phyloP scores from a whole-genome alignment of 768 basidiomycete species.

The Rickenella mellea region DNA sequence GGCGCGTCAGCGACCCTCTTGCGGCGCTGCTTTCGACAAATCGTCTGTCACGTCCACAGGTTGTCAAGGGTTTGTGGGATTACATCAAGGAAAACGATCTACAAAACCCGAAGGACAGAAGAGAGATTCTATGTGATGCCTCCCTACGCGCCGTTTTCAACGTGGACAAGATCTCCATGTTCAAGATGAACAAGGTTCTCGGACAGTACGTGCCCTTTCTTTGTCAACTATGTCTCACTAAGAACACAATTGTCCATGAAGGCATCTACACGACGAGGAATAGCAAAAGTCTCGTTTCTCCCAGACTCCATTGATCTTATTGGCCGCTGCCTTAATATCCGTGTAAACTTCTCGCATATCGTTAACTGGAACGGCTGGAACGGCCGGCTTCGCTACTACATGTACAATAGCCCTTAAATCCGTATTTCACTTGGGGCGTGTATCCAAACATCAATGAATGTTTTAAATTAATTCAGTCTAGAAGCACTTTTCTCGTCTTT shows the following conservation, averaged over 20 bases:
- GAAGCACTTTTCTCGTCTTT: too few relatives aligned
- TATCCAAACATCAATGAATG: too few relatives aligned
- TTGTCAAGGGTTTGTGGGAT: slow-evolving; percentile 85
- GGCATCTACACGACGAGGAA: slow-evolving; percentile 23
- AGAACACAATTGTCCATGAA: slow-evolving; percentile 2
- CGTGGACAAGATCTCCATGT: slow-evolving; percentile 76
- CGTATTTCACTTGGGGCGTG: too few relatives aligned
- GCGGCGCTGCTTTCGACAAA: slow-evolving; percentile 58
- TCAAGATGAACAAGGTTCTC: slow-evolving; percentile 88
- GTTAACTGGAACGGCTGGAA: slow-evolving; percentile 24
- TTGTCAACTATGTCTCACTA: not conserved
- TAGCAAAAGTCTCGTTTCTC: not conserved
- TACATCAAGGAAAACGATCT: slow-evolving; percentile 76
- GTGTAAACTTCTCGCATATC: too few relatives aligned
- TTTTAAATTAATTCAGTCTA: too few relatives aligned
- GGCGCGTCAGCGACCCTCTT: slow-evolving; percentile 51
- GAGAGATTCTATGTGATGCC: slow-evolving; percentile 79
- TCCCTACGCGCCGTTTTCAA: slow-evolving; percentile 66
- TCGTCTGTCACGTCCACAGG: slow-evolving; percentile 75
- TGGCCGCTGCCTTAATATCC: too few relatives aligned
- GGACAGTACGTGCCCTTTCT: slow-evolving; percentile 44
- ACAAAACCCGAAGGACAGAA: slow-evolving; percentile 78
- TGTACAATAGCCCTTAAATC: too few relatives aligned
- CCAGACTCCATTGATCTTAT: too few relatives aligned
- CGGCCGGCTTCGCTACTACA: not conserved